phyloP scores from a whole-genome alignment of 2,329 filamentous ascomycete species.

The Ascochyta clinopodiicola region DNA sequence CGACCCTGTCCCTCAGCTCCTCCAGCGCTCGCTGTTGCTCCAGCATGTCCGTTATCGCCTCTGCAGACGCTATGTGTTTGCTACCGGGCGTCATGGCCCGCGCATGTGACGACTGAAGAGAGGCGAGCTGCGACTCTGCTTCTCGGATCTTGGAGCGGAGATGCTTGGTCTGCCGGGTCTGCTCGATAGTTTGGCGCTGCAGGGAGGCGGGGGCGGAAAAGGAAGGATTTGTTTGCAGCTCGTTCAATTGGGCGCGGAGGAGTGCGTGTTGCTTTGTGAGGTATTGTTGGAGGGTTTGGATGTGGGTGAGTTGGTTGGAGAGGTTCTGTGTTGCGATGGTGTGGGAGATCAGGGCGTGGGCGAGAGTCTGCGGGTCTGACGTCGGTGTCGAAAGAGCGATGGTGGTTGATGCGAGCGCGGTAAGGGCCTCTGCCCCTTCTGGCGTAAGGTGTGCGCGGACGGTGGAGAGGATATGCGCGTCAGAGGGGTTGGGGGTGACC shows the following conservation, averaged over 20 bases:
- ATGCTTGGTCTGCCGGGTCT: conserved; percentile 73
- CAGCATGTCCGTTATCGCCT: conserved; percentile 65
- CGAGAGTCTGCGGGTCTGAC: conserved; percentile 36
- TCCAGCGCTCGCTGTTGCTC: conserved; percentile 68
- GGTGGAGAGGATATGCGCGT: conserved; percentile 32
- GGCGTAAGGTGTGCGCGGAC: conserved; percentile 36
- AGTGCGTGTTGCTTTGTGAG: conserved; percentile 41
- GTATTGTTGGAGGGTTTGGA: conserved; percentile 43
- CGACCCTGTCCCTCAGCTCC: conserved; percentile 64
- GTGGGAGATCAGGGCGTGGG: conserved; percentile 45
- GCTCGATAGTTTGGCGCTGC: conserved; percentile 74
- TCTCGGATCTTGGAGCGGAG: conserved; percentile 72
- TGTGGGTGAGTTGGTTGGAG: conserved; percentile 39
- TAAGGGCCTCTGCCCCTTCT: conserved; percentile 40
- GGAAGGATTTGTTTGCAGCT: conserved; percentile 39
- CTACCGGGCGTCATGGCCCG: conserved; percentile 29
- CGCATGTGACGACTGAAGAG: conserved; percentile 36
- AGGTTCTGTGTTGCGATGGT: conserved; percentile 41
- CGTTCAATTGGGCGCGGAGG: conserved; percentile 39
- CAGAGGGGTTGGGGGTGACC: conserved; percentile 26
- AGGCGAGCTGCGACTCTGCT: conserved; percentile 56
- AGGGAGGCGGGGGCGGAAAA: conserved; percentile 62
- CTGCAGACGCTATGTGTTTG: conserved; percentile 49
- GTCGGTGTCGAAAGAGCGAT: conserved; percentile 45
- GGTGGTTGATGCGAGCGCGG: conserved; percentile 47